Evolutionary conservation across 2,329 filamentous ascomycete genomes (phyloP), one percentile per base, ranked within the genome.

Genomic region (Metarhizium rileyi): DNA sequence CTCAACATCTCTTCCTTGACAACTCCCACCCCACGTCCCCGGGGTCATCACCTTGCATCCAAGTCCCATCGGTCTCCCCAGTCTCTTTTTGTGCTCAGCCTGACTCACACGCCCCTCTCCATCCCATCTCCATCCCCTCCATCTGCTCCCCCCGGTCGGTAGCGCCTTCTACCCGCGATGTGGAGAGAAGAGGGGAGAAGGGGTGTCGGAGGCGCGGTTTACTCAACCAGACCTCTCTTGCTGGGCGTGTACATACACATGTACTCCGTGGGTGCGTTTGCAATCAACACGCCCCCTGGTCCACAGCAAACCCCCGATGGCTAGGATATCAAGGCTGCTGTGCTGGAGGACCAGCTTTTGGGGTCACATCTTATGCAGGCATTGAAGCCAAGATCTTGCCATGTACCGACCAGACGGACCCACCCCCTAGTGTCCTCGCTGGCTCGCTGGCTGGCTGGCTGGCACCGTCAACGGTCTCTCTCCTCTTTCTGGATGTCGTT

Each of bases 331-430:
- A 14, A 28, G 25, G 30, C 38, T 25, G 22, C 38, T 25, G n/a
- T 42, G 35, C 22, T 25, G 25, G 42, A 45, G 46, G n/a, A 51
- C 43, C 50, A 52, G 46, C 46, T 44, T 25, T 46, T 40, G 26
- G 50, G 47, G 38, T 28, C 28, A 6, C 43, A 43, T 46, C 26
- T n/a, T 49, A 41, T 47, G 20, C 30, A 35, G 36, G 35, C 33
- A 30, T 45, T 49, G 38, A 45, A 43, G 47, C 50, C 50, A 49
- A 44, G 50, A 52, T 49, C 47, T 52, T 48, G 46, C 30, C 50
- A 47, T 49, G 49, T 51, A 45, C 49, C 50, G 38, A 23, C 47
- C 47, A 44, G 44, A 36, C n/a, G 47, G 47, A 44, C 50, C 35
- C 50, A 41, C 50, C 27, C 35, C 43, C 42, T 44, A 28, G 40